A percentile compares a stretch with the other conserved stretches of the same genome.
These are phyloP conservation scores for Paracoccidioides lutzii DNA, from an alignment of 2,329 filamentous ascomycete genomes.

Conservation along the genomic window DNA sequence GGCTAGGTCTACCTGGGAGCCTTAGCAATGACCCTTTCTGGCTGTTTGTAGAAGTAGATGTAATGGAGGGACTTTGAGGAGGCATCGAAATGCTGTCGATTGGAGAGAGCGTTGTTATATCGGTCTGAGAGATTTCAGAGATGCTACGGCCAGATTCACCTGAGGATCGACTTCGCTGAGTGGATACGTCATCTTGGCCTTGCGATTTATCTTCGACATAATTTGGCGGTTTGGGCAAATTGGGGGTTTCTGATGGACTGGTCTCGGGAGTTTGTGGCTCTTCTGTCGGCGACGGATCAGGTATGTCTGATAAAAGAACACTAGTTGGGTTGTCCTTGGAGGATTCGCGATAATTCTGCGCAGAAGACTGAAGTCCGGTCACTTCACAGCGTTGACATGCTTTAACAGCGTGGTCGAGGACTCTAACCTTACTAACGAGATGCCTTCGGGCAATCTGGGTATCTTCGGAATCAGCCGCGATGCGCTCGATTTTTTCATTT, in stretches of 20 bases:
- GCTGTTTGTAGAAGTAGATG: not conserved
- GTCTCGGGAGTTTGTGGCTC: not conserved
- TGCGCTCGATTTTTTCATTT: constrained; percentile 14
- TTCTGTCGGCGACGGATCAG: constrained; percentile 3
- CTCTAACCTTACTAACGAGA: constrained; percentile 7
- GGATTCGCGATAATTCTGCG: constrained; percentile 7
- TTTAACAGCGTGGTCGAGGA: constrained; percentile 9
- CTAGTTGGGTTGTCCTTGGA: constrained; percentile 3
- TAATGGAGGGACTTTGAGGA: constrained; percentile 1
- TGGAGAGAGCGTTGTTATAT: not conserved
- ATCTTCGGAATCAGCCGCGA: constrained; percentile 16
- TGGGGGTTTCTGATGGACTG: not conserved
- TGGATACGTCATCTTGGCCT: not conserved
- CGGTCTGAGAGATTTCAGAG: not conserved
- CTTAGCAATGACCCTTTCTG: not conserved
- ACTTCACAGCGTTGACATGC: constrained; percentile 13
- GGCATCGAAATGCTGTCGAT: not conserved
- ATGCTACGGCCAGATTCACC: not conserved
- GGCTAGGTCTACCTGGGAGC: not conserved
- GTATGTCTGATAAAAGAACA: not conserved
- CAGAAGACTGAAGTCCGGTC: constrained; percentile 8
- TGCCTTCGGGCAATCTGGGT: constrained; percentile 5
- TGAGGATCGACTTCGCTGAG: not conserved
- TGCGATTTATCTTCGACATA: not conserved
- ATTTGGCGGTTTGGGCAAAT: not conserved